Evolutionary conservation across 75 land plant species (phyloP).

Genomic region (Cunninghamia lanceolata): DNA sequence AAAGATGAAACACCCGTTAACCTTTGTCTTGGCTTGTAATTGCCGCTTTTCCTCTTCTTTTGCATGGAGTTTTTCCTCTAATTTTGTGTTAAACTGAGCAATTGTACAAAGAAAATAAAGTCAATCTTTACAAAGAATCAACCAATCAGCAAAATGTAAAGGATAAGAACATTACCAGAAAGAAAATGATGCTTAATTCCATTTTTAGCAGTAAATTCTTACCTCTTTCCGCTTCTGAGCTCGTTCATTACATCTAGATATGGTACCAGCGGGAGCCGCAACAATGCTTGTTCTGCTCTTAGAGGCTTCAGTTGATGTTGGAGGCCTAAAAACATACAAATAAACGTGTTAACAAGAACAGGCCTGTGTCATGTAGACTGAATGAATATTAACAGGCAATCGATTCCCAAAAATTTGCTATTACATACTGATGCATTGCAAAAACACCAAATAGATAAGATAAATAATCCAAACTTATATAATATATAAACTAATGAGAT

Average conservation of each 20-base stretch:
- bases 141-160: background rate
- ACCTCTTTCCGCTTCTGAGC: slow-evolving; percentile 33
- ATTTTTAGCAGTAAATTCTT: background rate
- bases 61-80: slow-evolving; percentile 32
- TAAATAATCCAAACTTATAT: background rate
- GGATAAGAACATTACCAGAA: background rate
- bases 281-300: background rate
- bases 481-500: background rate
- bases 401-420: background rate
- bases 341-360: background rate
- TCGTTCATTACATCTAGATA: slow-evolving; percentile 29
- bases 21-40: slow-evolving; percentile 37
- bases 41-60: slow-evolving; percentile 42
- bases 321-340: background rate
- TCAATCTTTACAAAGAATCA: background rate
- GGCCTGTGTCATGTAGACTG: background rate
- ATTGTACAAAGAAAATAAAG: background rate
- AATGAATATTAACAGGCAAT: background rate
- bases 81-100: slow-evolving; percentile 31
- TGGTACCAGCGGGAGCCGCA: slow-evolving; percentile 7
- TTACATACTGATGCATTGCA: background rate
- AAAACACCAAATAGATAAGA: background rate
- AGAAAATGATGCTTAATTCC: background rate
- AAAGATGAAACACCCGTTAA: background rate
- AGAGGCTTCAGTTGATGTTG: slow-evolving; percentile 2